Evolutionary conservation across 148 eudicot genomes (phyloP), one percentile per base, ranked within the genome.

Genomic region (Chenopodium quinoa): DNA sequence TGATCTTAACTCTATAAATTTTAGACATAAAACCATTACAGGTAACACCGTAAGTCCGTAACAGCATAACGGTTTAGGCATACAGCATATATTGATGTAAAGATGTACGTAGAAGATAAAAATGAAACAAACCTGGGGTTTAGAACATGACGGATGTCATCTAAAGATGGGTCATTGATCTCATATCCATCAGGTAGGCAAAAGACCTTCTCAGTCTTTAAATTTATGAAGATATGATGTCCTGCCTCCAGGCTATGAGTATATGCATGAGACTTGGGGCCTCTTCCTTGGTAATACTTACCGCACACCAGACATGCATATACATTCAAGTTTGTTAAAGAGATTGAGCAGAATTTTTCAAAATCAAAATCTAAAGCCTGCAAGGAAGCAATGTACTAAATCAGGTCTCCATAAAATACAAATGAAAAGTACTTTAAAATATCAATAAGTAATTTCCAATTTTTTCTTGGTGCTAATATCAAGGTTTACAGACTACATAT

Each of bases 101-200:
- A 47, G 27, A 46, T n/a, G 62, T 1, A 73, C 63, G 9, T 23
- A 13, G 29, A 22, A 29, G 56, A 19, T 71, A 40, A 13, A 50
- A 1, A 75, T 29, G n/a, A 73, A 79, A 78, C 90, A 83, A 11
- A 90, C 99, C 99, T 96, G 79, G 99, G 99, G 67, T 92, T 91
- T 23, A 96, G 88, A 63, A 96, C 99, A 80, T 93, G 92, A 3
- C 97, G 92, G 62, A 93, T 96, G 85, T 91, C 99, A 83, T 96
- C 98, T 52, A 93, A 78, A 52, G 98, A 96, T 64, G 98, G 94
- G 67, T 93, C 99, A 72, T 88, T 90, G 70, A 96, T 92, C 85
- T 96, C 97, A 86, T 94, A 96, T 77, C 97, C 98, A 86, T 96
- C 99, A 60, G 99, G 98, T 80, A 96, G 98, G 79, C 99, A 94